phyloP scores from a whole-genome alignment of 2,329 filamentous ascomycete genomes.

The Triangularia setosa region DNA sequence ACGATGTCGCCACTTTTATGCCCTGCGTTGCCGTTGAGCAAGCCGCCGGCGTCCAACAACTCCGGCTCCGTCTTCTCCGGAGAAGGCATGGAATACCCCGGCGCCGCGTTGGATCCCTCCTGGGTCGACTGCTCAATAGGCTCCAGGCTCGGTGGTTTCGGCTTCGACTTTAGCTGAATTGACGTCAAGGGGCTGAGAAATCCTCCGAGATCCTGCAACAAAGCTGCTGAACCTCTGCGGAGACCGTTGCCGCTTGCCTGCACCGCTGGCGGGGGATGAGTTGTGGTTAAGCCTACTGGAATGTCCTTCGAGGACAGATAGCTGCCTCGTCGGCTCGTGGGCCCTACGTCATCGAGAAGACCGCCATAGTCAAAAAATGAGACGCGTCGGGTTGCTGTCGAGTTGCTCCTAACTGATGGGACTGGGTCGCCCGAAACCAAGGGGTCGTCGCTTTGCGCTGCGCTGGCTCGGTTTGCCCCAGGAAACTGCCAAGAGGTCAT shows the following conservation, averaged over 20 bases:
- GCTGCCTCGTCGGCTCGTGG: constrained; percentile 37
- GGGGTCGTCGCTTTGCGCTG: constrained; percentile 40
- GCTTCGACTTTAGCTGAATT: constrained; percentile 15
- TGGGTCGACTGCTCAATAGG: constrained; percentile 3
- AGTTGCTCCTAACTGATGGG: constrained; percentile 37
- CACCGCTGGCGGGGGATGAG: constrained; percentile 33
- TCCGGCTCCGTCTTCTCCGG: constrained; percentile 8
- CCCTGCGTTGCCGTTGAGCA: constrained; percentile 11
- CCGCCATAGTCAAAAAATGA: constrained; percentile 86
- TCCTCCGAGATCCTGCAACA: constrained; percentile 57
- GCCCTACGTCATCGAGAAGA: constrained; percentile 51
- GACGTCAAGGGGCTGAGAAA: constrained; percentile 43
- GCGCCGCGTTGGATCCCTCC: constrained; percentile 8
- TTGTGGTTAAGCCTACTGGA: not conserved
- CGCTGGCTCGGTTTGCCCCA: constrained; percentile 27
- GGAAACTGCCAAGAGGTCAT: constrained; percentile 49
- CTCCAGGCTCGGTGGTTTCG: constrained; percentile 9
- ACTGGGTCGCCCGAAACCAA: constrained; percentile 32
- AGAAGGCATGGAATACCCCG: not conserved
- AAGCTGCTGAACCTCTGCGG: constrained; percentile 51
- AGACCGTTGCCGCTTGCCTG: constrained; percentile 44
- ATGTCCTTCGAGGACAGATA: constrained; percentile 38
- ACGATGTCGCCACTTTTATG: not conserved
- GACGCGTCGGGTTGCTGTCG: constrained; percentile 51
- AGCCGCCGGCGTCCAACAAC: constrained; percentile 16